Conservation (phyloP, 2,329 filamentous ascomycete genomes). For the Leptographium procerum region DNA sequence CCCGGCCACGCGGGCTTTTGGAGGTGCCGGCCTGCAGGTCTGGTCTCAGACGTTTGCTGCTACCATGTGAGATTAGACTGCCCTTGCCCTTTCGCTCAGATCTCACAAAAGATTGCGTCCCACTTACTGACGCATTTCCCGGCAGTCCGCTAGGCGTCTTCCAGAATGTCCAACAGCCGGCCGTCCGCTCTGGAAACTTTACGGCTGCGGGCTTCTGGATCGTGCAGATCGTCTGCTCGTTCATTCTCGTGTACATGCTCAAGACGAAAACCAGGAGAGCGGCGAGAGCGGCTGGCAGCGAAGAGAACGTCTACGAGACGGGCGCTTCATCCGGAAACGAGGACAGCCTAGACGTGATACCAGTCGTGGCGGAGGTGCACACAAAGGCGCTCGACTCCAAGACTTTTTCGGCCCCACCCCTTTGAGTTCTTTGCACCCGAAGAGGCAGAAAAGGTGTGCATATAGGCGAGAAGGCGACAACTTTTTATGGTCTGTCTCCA, state of each 20-base stretch:
- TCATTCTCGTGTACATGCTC: neutral
- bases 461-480: too few relatives aligned
- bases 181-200: slow-evolving; percentile 7
- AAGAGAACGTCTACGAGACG: neutral
- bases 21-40: slow-evolving; percentile 7
- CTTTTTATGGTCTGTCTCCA: too few relatives aligned
- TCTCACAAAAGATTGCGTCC: too few relatives aligned
- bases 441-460: too few relatives aligned
- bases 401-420: too few relatives aligned
- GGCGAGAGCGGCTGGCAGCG: neutral
- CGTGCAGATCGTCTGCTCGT: neutral
- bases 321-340: neutral
- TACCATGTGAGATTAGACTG: slow-evolving; percentile 2
- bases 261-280: neutral
- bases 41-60: slow-evolving; percentile 3
- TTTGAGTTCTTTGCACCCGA: too few relatives aligned
- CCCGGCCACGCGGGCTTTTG: slow-evolving; percentile 6
- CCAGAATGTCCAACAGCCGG: slow-evolving; percentile 9
- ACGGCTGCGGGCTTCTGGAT: slow-evolving; percentile 5
- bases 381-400: neutral
- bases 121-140: neutral
- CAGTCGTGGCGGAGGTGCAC: neutral
- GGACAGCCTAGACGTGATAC: neutral
- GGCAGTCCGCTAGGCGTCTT: slow-evolving; percentile 5
- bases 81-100: too few relatives aligned